phyloP scores from a whole-genome alignment of 202 grass and related monocot genomes.

The Zoysia matrella region DNA sequence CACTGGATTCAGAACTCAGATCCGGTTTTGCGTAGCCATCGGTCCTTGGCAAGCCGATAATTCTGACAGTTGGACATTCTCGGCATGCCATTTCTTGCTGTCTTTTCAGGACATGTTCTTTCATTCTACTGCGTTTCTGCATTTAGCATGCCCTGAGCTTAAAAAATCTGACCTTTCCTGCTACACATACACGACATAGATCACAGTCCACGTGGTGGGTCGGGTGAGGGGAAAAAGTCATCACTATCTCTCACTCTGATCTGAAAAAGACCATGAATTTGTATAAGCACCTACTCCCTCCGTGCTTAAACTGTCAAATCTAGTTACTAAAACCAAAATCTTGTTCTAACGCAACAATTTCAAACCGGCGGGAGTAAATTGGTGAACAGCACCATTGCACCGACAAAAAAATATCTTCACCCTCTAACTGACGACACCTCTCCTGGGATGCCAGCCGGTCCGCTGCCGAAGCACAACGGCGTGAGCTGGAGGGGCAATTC shows the following conservation, averaged over 20 bases:
- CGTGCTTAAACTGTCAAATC: too few species aligned
- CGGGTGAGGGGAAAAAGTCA: background rate
- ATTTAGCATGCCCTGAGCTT: constrained; percentile 32
- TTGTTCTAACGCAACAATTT: too few species aligned
- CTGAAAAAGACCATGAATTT: constrained; percentile 12
- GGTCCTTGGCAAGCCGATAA: constrained; percentile 1
- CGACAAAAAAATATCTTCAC: constrained; percentile 26
- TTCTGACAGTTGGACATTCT: background rate
- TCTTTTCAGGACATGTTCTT: background rate
- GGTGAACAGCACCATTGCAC: constrained; percentile 35
- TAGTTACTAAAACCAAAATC: too few species aligned
- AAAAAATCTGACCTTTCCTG: constrained; percentile 39
- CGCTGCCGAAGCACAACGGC: constrained; percentile 86
- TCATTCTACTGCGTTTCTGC: constrained; percentile 34
- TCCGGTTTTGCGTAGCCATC: constrained; percentile 23
- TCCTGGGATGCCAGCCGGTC: constrained; percentile 64
- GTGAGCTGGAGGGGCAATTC: constrained; percentile 97
- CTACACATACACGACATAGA: constrained; percentile 6
- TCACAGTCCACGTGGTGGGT: constrained; percentile 6
- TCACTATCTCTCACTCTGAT: constrained; percentile 4
- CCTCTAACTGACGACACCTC: constrained; percentile 34
- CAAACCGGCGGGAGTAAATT: too few species aligned
- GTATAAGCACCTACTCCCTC: background rate
- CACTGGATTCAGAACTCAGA: constrained; percentile 27
- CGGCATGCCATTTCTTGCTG: constrained; percentile 18